A percentile compares a stretch with the other conserved stretches of the same genome.
These are phyloP conservation scores for Boletus fagicola DNA, from an alignment of 768 basidiomycete genomes.

Conservation along the genomic window DNA sequence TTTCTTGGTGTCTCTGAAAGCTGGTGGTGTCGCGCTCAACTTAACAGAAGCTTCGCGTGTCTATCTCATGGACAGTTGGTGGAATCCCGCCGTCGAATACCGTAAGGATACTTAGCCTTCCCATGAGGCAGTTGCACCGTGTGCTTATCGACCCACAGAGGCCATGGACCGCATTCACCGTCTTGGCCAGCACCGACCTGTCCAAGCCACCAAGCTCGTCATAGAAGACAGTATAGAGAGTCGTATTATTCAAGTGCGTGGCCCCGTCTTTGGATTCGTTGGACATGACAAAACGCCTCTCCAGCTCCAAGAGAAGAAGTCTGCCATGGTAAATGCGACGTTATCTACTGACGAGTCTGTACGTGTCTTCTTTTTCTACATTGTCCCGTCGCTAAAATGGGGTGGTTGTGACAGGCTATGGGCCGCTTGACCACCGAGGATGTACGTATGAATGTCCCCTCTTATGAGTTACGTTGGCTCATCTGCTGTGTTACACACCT, in stretches of 20 bases:
- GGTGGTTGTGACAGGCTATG: conserved; percentile 62
- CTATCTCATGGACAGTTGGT: conserved; percentile 97
- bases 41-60: conserved; percentile 90
- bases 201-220: conserved; percentile 90
- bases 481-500: background rate
- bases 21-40: conserved; percentile 91
- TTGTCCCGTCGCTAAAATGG: conserved; percentile 12
- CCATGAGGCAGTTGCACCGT: background rate
- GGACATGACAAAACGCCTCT: background rate
- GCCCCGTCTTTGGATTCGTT: background rate
- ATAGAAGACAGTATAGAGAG: conserved; percentile 96
- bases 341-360: conserved; percentile 79
- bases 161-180: conserved; percentile 98
- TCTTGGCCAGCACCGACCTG: conserved; percentile 90
- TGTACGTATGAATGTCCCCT: conserved; percentile 37
- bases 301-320: conserved; percentile 94
- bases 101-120: conserved; percentile 47
- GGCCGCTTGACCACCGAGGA: conserved; percentile 89
- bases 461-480: conserved; percentile 3
- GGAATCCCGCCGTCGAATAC: conserved; percentile 95
- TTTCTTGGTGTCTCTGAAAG: conserved; percentile 96
- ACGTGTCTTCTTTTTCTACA: conserved; percentile 22
- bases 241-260: conserved; percentile 78
- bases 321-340: conserved; percentile 91
- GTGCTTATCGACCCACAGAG: conserved; percentile 46